A percentile compares a stretch with the other conserved stretches of the same genome.
Conservation (phyloP, 768 basidiomycete species). For the Rhizopogon vesiculosus region DNA sequence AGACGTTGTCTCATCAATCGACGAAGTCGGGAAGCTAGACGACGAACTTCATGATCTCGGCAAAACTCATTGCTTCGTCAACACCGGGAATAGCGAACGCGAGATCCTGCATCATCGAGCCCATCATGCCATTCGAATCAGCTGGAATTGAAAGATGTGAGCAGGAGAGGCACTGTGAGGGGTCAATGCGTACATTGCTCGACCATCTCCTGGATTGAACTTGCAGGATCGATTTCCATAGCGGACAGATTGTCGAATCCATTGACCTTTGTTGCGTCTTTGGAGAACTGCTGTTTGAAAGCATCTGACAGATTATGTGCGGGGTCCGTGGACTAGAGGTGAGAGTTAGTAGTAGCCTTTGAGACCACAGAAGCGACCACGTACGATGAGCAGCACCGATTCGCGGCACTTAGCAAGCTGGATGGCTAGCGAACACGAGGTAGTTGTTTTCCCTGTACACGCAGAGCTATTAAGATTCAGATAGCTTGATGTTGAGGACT, state of each 20-base stretch:
- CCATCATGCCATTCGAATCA: conserved; percentile 93
- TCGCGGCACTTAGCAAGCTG: conserved; percentile 87
- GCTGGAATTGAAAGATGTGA: conserved; percentile 37
- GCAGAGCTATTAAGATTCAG: background rate
- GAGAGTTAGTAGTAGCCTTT: background rate
- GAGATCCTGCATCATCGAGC: conserved; percentile 99
- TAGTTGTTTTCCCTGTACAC: conserved; percentile 88
- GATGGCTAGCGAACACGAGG: conserved; percentile 96
- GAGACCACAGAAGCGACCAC: conserved; percentile 23
- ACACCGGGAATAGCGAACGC: conserved; percentile 99
- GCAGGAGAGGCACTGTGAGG: background rate
- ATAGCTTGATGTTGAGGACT: background rate
- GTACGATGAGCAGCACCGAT: conserved; percentile 94
- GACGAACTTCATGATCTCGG: conserved; percentile 98
- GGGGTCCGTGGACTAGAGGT: conserved; percentile 89
- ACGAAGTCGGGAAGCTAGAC: background rate
- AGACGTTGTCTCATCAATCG: background rate
- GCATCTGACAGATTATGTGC: conserved; percentile 99
- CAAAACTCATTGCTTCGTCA: conserved; percentile 99
- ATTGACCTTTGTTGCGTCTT: conserved; percentile 97
- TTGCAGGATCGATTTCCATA: conserved; percentile 99
- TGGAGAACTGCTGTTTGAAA: conserved; percentile 98
- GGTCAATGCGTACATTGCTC: conserved; percentile 72
- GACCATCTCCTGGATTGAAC: conserved; percentile 98
- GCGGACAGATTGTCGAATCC: conserved; percentile 96